Evolutionary conservation across 202 grass and related monocot genomes (phyloP).

Genomic region (Zizania palustris): DNA sequence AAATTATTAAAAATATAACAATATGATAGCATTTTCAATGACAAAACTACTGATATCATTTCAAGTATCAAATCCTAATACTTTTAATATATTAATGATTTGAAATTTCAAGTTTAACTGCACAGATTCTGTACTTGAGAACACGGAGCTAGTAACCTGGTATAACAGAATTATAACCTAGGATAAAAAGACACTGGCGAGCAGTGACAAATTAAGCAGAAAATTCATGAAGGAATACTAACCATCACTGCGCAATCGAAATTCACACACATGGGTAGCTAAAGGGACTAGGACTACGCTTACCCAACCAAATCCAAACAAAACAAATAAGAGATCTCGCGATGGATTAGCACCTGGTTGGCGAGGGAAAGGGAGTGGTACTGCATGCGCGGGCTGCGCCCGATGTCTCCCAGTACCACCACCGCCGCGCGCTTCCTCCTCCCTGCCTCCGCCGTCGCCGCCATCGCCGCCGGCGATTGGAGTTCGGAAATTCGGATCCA

Average conservation of each 20-base stretch:
- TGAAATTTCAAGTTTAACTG: too few species aligned
- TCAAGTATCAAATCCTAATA: too few species aligned
- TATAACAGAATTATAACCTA: not conserved
- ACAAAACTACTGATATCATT: too few species aligned
- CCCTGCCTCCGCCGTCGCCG: constrained; percentile 26
- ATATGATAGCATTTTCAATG: too few species aligned
- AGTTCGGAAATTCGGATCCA: constrained; percentile 24
- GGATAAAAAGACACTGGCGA: not conserved
- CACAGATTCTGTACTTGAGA: too few species aligned
- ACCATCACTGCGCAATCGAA: not conserved
- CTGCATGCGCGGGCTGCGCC: constrained; percentile 96
- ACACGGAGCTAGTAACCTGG: too few species aligned
- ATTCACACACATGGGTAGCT: not conserved
- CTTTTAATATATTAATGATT: too few species aligned
- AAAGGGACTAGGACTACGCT: not conserved
- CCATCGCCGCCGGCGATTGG: not conserved
- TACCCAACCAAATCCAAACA: not conserved
- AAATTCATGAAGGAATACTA: not conserved
- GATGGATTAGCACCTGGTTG: constrained; percentile 49
- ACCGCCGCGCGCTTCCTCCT: constrained; percentile 67
- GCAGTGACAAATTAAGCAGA: not conserved
- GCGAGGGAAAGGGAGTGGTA: constrained; percentile 96
- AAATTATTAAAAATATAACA: too few species aligned
- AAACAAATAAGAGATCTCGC: constrained; percentile 8
- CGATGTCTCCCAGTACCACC: constrained; percentile 93